Evolutionary conservation across 768 basidiomycete genomes (phyloP).

Genomic region (Candolleomyces aberdarensis): DNA sequence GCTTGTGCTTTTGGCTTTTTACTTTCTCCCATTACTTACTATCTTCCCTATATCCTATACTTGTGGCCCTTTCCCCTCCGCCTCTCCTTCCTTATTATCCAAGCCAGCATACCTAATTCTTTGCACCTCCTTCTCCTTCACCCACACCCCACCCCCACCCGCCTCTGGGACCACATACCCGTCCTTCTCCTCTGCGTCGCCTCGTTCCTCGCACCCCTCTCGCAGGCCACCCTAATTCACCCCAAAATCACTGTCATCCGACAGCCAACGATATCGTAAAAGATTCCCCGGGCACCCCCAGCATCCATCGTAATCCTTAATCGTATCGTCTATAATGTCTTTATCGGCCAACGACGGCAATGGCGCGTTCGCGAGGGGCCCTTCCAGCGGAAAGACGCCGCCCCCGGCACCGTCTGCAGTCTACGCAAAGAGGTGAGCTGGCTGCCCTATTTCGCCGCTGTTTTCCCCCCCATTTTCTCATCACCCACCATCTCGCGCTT

Average conservation of each 20-base stretch:
- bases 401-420: conserved; percentile 89
- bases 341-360: conserved; percentile 83
- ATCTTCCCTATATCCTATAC: conserved; percentile 8
- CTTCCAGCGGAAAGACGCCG: conserved; percentile 82
- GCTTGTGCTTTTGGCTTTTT: conserved; percentile 2
- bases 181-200: not conserved
- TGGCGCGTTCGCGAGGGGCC: conserved; percentile 76
- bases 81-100: conserved; percentile 1
- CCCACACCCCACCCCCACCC: too few relatives aligned
- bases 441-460: conserved; percentile 6
- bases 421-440: conserved; percentile 75
- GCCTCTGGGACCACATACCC: not conserved
- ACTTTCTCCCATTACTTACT: conserved; percentile 6
- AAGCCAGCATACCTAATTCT: conserved; percentile 1
- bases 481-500: conserved; percentile 15
- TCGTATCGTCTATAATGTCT: conserved; percentile 85
- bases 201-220: not conserved
- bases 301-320: conserved; percentile 72
- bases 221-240: conserved; percentile 2
- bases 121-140: not conserved
- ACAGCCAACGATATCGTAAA: conserved; percentile 9
- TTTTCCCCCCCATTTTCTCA: conserved; percentile 9
- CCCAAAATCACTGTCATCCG: conserved; percentile 12
- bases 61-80: conserved; percentile 6
- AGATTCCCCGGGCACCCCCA: conserved; percentile 18